These are phyloP conservation scores for Gracilaria gracilis DNA, from an alignment of 23 red algal species.

Conservation along the genomic window DNA sequence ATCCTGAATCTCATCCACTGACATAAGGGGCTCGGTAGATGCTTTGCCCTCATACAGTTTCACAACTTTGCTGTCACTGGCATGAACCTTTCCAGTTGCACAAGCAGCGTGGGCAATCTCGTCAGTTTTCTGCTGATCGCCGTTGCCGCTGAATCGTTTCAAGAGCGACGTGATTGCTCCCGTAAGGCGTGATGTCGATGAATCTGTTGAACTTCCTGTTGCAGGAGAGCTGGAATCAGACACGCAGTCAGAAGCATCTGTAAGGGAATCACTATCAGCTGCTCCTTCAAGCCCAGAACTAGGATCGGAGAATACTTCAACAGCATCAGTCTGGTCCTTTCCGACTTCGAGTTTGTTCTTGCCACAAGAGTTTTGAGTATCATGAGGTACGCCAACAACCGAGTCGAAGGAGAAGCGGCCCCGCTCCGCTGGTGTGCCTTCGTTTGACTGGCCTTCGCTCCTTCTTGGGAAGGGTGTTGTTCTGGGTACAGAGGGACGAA, in stretches of 20 bases:
- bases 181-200: slow-evolving; percentile 2
- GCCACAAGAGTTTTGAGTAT: background rate
- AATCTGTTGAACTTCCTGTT: background rate
- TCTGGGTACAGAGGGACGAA: background rate
- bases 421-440: background rate
- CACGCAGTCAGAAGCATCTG: background rate
- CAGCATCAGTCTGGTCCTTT: background rate
- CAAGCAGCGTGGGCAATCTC: background rate
- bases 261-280: background rate
- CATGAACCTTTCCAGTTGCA: background rate
- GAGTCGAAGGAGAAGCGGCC: background rate
- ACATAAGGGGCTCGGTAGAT: slow-evolving; percentile 13
- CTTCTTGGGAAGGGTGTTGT: background rate
- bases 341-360: background rate
- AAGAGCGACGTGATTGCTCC: slow-evolving; percentile 10
- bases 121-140: background rate
- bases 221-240: background rate
- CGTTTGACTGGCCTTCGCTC: too few relatives aligned
- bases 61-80: background rate
- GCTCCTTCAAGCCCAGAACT: background rate
- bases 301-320: background rate
- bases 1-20: slow-evolving; percentile 1
- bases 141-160: background rate
- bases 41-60: background rate
- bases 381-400: background rate